Conservation (phyloP, 2,329 filamentous ascomycete species). For the Botryotinia convoluta region DNA sequence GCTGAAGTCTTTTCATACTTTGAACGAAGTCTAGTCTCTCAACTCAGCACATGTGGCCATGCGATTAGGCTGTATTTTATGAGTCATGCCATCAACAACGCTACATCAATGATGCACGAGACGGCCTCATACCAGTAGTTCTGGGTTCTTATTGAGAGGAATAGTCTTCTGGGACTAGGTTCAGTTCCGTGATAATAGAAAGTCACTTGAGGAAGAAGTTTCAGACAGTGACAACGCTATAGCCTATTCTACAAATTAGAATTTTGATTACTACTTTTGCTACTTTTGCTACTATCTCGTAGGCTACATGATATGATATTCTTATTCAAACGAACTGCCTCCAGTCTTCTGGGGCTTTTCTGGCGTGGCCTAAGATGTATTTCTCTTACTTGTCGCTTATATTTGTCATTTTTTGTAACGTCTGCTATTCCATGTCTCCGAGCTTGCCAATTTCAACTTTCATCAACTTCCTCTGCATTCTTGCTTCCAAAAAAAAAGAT, state of each 20-base stretch:
- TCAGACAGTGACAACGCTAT: neutral
- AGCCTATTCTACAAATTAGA: neutral
- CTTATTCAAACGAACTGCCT: neutral
- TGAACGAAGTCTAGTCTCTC: neutral
- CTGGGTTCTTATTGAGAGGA: neutral
- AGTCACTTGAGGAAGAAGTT: neutral
- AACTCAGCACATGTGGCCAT: neutral
- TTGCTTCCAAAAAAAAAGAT: rapidly evolving
- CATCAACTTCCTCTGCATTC: neutral
- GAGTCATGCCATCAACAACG: too few species aligned
- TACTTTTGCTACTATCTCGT: neutral
- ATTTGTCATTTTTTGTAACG: neutral
- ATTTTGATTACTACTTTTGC: neutral
- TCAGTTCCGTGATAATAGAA: neutral
- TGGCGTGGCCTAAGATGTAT: neutral
- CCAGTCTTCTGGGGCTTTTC: neutral
- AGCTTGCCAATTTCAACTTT: neutral
- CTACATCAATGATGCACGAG: neutral
- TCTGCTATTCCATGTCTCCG: neutral
- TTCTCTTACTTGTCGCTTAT: neutral
- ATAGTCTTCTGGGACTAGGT: neutral
- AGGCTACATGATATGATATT: neutral
- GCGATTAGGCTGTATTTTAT: neutral
- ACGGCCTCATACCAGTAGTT: neutral
- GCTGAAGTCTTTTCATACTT: neutral